phyloP scores from a whole-genome alignment of 371 early-diverging fungal species.

The Haplosporangium sp. region DNA sequence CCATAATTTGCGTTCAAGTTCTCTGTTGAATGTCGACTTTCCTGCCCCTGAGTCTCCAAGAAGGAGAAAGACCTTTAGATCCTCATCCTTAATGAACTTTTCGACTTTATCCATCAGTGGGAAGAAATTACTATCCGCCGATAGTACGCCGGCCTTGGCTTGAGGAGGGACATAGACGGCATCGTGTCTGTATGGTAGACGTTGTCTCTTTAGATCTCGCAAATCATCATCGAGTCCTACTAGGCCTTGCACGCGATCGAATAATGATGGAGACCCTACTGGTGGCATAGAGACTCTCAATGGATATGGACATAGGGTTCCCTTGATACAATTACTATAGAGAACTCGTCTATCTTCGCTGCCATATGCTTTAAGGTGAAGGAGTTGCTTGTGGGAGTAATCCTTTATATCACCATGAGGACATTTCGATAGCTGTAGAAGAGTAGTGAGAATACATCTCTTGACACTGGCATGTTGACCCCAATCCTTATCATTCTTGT shows the following conservation, averaged over 20 bases:
- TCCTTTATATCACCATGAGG: too few relatives aligned
- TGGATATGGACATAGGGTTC: neutral
- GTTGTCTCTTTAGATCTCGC: neutral
- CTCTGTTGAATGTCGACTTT: conserved; percentile 17
- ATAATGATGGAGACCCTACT: neutral
- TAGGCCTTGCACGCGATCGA: conserved; percentile 3
- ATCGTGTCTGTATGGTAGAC: neutral
- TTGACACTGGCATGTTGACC: neutral
- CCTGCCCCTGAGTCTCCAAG: conserved; percentile 17
- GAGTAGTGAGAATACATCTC: conserved; percentile 7
- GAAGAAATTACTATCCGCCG: neutral
- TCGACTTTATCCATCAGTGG: neutral
- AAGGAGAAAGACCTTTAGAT: conserved; percentile 2
- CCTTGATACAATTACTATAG: too few relatives aligned
- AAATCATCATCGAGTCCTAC: neutral
- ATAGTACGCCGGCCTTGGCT: neutral
- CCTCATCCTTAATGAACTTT: neutral
- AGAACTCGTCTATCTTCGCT: too few relatives aligned
- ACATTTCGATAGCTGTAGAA: neutral
- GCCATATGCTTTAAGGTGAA: neutral
- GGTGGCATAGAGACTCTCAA: neutral
- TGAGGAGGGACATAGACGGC: conserved; percentile 9
- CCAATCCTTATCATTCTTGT: conserved; percentile 9
- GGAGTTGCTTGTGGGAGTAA: too few relatives aligned
- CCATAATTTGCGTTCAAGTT: conserved; percentile 6